Evolutionary conservation across 805 yeast species (phyloP), one percentile per base, ranked within the genome.

Genomic region (Teunomyces pallodes): DNA sequence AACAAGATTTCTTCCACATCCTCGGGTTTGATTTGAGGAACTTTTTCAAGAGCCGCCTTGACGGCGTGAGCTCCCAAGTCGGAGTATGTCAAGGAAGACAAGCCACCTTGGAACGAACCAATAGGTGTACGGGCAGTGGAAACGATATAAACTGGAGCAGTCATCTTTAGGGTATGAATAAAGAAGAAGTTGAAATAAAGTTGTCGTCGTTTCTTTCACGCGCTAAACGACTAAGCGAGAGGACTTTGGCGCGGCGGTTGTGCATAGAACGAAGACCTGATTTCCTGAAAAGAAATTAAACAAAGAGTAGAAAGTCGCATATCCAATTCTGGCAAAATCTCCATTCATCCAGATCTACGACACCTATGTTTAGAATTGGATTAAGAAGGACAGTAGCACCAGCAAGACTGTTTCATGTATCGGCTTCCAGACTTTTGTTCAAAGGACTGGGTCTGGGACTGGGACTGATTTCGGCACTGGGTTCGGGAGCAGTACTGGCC

Each of bases 41-140:
- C 91, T 61, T 87, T 85, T 48, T 74, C 90, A 53, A 91, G 71
- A 9, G 96, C 97, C 49, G 92, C 86, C 55, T 85, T 86, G 55
- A 94, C 96, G 42, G 97, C 97, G 60, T 86, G 87, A 26, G 95
- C 82, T 46, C 99, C 99, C 48, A 94, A 79, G 63, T 92, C 98
- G 49, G 85, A 82, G 64, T 86, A 90, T 43, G 82, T 72, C 60
- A 87, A 79, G 31, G 94, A 79, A 32, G 94, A 69, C 40, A 94
- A 78, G 2, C 82, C 65, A 47, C 99, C 97, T 67, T 87, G 94
- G 75, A 94, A 88, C 12, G 96, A 84, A 38, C 98, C 99, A 60
- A 94, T 81, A 60, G 99, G 99, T 16, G 99, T 94, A 78, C 99
- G 87, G 43, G 96, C 83, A 45, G 89, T 79, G 32, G 96, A 75